These are phyloP conservation scores for Wolfiporia cocos DNA, from an alignment of 1,284 basidiomycete species.

Conservation along the genomic window DNA sequence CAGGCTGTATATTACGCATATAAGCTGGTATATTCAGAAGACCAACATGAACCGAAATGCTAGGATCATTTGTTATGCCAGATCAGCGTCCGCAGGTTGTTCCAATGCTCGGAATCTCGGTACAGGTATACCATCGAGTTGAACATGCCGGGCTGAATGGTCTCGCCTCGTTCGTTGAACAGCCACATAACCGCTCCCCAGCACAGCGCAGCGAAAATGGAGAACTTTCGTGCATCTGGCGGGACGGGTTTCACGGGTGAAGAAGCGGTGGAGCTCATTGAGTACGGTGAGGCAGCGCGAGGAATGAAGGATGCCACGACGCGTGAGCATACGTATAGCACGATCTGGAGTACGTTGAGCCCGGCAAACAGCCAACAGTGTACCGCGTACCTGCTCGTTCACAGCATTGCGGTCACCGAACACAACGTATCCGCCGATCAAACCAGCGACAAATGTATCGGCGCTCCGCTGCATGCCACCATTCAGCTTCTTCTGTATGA, in stretches of 20 bases:
- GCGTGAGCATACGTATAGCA: slow-evolving; percentile 91
- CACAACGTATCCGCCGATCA: slow-evolving; percentile 88
- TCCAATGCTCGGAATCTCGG: slow-evolving; percentile 75
- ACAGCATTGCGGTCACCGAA: slow-evolving; percentile 96
- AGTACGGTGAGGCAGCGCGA: slow-evolving; percentile 50
- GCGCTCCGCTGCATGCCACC: slow-evolving; percentile 74
- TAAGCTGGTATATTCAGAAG: too few species aligned
- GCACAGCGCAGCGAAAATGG: slow-evolving; percentile 82
- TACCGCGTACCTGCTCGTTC: slow-evolving; percentile 83
- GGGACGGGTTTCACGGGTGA: slow-evolving; percentile 62
- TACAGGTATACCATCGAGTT: slow-evolving; percentile 81
- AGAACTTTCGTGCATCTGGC: slow-evolving; percentile 79
- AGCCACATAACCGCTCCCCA: slow-evolving; percentile 99
- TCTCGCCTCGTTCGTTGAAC: slow-evolving; percentile 82
- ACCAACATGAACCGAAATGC: too few species aligned
- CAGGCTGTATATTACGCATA: too few species aligned
- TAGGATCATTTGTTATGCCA: slow-evolving; percentile 69
- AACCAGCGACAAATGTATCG: slow-evolving; percentile 92
- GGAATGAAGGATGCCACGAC: slow-evolving; percentile 87
- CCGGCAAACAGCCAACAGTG: not conserved
- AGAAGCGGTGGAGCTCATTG: slow-evolving; percentile 29
- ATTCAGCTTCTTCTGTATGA: slow-evolving; percentile 78
- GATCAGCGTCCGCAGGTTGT: slow-evolving; percentile 59
- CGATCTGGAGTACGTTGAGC: slow-evolving; percentile 56
- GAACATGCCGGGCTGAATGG: slow-evolving; percentile 91